Evolutionary conservation across 176 grass and related monocot species (phyloP), one percentile per base, ranked within the genome.

Genomic region (Lolium multiflorum): DNA sequence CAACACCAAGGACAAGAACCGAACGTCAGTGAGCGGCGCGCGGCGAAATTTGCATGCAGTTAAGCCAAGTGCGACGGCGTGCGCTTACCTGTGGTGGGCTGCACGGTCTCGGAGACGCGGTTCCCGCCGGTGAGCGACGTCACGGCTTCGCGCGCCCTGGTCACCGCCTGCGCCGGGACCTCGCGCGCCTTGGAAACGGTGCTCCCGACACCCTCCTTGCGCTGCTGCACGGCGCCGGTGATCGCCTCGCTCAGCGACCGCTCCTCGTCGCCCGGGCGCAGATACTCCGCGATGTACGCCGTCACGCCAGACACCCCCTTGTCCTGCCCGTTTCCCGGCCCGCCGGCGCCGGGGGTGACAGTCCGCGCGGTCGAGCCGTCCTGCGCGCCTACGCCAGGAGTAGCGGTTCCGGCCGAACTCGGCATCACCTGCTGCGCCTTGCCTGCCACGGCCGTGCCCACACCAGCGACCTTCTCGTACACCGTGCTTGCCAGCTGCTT

Each of bases 221-320:
- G 93, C 52, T 44, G 86, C 86, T 83, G 86, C 70, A 96, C 74
- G 26, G 83, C 82, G 52, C 84, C 87, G 8, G 94, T 79, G 91
- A 98, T 96, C 38, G 91, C 58, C 28, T 88, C 60, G 78, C 90
- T 91, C 37, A 98, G 89, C 3, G 84, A 85, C 39, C 88, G 81
- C 38, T 98, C 84, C 50, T 92, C 94, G 22, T 96, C 97, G 3
- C 89, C 87, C 0, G 97, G 97, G 13, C 91, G 94, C 63, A 98
- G 88, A 87, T 88, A 92, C 84, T 96, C 92, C 1, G 89, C 80
- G 61, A 96, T 69, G 58, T 86, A 96, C 28, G 82, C 92, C 25
- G 78, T 89, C 60, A 90, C 41, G 48, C 73, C 73, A 3, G 73
- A 77, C n/a, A 75, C 85, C 15, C 88, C 89, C 87, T 90, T 89